Evolutionary conservation across 2,329 filamentous ascomycete species (phyloP), one percentile per base, ranked within the genome.

Genomic region (Cladosporium sp.): DNA sequence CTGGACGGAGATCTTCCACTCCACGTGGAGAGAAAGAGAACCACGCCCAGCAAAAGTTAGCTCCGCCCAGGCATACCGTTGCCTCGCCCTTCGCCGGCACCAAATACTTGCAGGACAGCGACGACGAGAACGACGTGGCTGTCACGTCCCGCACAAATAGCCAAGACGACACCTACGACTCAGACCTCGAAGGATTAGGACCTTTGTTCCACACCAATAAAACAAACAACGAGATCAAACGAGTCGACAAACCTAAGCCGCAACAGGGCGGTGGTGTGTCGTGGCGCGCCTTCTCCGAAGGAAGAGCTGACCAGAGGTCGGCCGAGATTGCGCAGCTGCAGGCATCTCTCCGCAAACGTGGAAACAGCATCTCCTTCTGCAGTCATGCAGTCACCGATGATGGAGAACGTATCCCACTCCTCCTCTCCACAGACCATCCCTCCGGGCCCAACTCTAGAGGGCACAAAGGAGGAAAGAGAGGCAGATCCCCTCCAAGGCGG

Each of bases 41-140:
- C n/a, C n/a, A 60, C 28, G 65, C 65, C 21, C 67, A 71, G 28
- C 64, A 66, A 31, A 64, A 66, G 61, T 49, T 60, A 28, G 64
- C 67, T 64, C 66, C 67, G 46, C 70, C 72, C 7, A 66, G 67
- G n/a, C 74, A 76, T 64, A 76, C 74, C 21, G 74, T 76, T 11
- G 74, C 74, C 11, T 75, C 73, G 50, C 68, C 74, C 11, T 76
- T 76, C 58, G 74, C 74, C n/a, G 74, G 74, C 52, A 76, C 74
- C 66, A 76, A 76, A 69, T 76, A 76, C 66, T 65, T 76, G 67
- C 70, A 76, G 61, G 74, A 76, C 69, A 75, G 73, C 59, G 72
- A 71, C 35, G 68, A 66, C 50, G 69, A 70, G 60, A 71, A 74
- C 68, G 73, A 75, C 64, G 71, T 73, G 63, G 71, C 72, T 49